These are phyloP conservation scores for Puccinia polysora DNA, from an alignment of 1,284 basidiomycete genomes.

Conservation along the genomic window DNA sequence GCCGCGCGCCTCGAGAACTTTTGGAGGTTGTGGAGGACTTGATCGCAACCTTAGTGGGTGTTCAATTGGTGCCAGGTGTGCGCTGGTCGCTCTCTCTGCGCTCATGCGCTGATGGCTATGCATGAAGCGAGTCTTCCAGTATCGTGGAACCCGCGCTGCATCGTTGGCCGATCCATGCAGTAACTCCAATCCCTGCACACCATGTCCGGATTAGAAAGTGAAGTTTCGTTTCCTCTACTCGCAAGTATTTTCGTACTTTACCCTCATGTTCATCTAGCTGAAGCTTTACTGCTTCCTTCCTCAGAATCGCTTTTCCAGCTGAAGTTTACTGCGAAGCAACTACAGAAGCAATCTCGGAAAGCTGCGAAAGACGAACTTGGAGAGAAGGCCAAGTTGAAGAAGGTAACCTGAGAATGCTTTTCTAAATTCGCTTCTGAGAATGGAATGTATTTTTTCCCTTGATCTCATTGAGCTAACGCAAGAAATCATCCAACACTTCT, in stretches of 20 bases:
- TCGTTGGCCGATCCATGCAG: no score
- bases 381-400: conserved; percentile 84
- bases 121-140: no score
- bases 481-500: background rate
- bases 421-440: conserved; percentile 1
- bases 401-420: conserved; percentile 58
- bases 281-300: conserved; percentile 48
- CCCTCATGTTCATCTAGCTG: conserved; percentile 47
- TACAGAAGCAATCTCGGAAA: conserved; percentile 87
- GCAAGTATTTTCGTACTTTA: background rate
- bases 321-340: conserved; percentile 94
- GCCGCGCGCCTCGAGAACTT: no score
- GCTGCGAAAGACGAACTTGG: conserved; percentile 83
- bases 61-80: no score
- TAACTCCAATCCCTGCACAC: no score
- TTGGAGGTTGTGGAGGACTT: no score
- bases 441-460: background rate
- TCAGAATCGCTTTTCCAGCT: conserved; percentile 91
- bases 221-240: background rate
- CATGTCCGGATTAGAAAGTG: conserved; percentile 42
- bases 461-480: background rate
- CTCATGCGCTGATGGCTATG: no score
- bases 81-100: no score
- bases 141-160: no score
- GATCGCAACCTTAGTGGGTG: no score